Evolutionary conservation across 495 filamentous ascomycete species (phyloP), one percentile per base, ranked within the genome.

Genomic region (Cladorrhinum samala): DNA sequence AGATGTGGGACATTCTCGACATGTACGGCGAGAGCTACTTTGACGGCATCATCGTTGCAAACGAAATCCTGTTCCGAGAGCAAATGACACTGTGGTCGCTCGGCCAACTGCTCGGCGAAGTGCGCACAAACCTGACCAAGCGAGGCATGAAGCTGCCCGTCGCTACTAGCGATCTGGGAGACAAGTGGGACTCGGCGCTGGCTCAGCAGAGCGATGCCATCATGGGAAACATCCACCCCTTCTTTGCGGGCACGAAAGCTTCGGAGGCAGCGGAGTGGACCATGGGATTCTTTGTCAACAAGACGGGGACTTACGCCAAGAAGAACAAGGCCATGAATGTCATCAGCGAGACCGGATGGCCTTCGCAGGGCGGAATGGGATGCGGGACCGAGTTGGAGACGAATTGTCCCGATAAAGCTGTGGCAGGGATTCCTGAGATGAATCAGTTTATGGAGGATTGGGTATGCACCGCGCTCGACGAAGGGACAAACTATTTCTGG

Each of bases 161-260:
- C n/a, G 89, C 89, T 1, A 96, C 91, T 0, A 86, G 84, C 3
- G 93, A 98, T 69, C 78, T 98, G 3, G 93, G 93, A 14, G 86
- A 91, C 56, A 86, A 91, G 63, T 97, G 93, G 93, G 85, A 83
- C 2, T 57, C 74, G 1, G 62, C 74, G 0, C 77, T 98, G 14
- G 84, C 87, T 0, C 49, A 63, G 4, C 73, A 80, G 43, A 85
- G 89, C 39, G 93, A 97, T 58, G 79, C 88, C 55, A 83, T 96
- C 64, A 97, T 97, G 92, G 87, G 89, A 17, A 98, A 98, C 65
- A 84, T 97, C 30, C 93, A 98, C 68, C 93, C 93, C 1, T 97
- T 98, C 77, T 98, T 98, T 61, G 89, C 83, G 3, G 93, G 93
- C 49, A 82, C 88, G 40, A 72, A 75, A 13, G 84, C 79, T 13